Evolutionary conservation across 345 rosid species (phyloP).

Genomic region (Mangifera indica): DNA sequence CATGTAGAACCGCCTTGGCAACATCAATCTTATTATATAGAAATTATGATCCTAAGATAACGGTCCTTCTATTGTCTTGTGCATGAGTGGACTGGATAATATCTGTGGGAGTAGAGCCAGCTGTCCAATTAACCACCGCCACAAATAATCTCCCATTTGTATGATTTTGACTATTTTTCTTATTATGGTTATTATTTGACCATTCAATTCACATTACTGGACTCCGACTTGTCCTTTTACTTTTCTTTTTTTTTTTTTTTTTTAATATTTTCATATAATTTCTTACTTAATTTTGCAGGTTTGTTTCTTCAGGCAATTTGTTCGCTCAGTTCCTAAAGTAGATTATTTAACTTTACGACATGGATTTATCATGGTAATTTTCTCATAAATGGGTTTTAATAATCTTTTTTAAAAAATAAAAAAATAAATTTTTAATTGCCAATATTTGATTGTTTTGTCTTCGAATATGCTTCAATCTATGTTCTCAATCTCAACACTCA

Average conservation of each 20-base stretch:
- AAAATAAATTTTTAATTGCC: no score
- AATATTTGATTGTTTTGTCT: no score
- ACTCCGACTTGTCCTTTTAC: background rate
- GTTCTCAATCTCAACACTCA: no score
- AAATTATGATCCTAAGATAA: no score
- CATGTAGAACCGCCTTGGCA: background rate
- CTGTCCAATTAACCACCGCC: no score
- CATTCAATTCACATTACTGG: background rate
- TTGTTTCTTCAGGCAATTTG: conserved; percentile 89
- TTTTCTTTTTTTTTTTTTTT: no score
- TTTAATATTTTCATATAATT: background rate
- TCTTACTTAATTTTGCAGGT: conserved; percentile 37
- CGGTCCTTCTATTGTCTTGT: no score
- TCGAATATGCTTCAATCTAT: no score
- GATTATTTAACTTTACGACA: conserved; percentile 90
- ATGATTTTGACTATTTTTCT: background rate
- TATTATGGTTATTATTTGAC: background rate
- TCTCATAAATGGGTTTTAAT: no score
- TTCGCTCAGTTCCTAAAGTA: conserved; percentile 75
- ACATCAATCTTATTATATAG: background rate
- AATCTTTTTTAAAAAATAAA: no score
- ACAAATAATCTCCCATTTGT: background rate
- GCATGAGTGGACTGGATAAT: background rate
- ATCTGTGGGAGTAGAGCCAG: background rate
- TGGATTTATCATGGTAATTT: conserved; percentile 79